phyloP scores from a whole-genome alignment of 306 rosid genomes.

The Corylus americana region DNA sequence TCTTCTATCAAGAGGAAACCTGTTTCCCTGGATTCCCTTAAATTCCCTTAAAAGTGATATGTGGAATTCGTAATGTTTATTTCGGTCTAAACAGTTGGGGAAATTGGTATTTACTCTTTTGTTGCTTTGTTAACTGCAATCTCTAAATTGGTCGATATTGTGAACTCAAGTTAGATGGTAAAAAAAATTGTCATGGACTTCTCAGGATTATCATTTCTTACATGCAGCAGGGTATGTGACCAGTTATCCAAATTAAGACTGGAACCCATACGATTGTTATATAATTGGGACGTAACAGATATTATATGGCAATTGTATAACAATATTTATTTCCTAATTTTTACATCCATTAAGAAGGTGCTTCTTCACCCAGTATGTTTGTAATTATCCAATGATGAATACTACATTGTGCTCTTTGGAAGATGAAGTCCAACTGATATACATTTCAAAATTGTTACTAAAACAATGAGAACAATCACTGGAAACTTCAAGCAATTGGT shows the following conservation, averaged over 20 bases:
- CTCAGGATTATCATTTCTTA: background rate
- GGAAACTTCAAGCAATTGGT: slow-evolving; percentile 18
- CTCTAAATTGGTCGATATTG: background rate
- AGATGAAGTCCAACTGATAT: background rate
- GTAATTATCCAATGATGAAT: background rate
- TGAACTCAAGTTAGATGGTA: background rate
- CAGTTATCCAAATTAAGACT: too few species aligned
- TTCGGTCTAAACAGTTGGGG: background rate
- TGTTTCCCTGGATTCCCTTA: background rate
- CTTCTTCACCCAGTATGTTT: background rate
- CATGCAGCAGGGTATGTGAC: background rate
- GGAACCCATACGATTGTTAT: too few species aligned
- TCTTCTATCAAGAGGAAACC: background rate
- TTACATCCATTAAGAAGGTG: too few species aligned
- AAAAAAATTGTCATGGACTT: background rate
- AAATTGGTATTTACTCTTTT: background rate
- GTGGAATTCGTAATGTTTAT: background rate
- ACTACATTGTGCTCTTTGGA: background rate
- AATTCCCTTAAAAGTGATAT: background rate
- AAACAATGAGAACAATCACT: slow-evolving; percentile 6
- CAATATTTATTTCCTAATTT: too few species aligned
- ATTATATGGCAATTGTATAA: too few species aligned
- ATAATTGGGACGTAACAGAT: too few species aligned
- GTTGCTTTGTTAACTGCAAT: background rate
- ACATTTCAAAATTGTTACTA: slow-evolving; percentile 11